A percentile compares a stretch with the other conserved stretches of the same genome.
Conservation (phyloP, 2,329 filamentous ascomycete species). For the Fusarium sulawesiense region DNA sequence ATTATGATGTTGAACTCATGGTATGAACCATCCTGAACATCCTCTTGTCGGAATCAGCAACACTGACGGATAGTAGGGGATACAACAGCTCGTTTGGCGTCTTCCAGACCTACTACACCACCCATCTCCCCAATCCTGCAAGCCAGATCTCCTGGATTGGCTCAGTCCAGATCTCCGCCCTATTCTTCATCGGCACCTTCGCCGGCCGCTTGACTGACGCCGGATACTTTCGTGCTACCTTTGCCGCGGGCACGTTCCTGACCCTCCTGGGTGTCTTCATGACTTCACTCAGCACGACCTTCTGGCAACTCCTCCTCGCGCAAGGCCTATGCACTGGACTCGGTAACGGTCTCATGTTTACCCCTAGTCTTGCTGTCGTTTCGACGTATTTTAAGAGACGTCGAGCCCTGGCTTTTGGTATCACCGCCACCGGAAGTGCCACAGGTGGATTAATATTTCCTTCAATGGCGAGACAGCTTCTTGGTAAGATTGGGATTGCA, state of each 20-base stretch:
- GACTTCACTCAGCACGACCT: conserved; percentile 55
- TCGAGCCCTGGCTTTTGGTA: conserved; percentile 67
- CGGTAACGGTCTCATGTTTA: conserved; percentile 67
- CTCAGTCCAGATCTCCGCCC: conserved; percentile 57
- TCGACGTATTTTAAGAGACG: conserved; percentile 70
- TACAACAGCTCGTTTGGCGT: conserved; percentile 19
- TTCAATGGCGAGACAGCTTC: conserved; percentile 55
- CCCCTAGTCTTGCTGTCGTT: conserved; percentile 68
- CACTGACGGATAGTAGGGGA: background rate
- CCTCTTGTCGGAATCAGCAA: background rate
- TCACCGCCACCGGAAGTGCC: conserved; percentile 68
- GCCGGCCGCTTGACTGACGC: conserved; percentile 59
- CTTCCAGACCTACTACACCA: conserved; percentile 59
- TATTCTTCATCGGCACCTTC: conserved; percentile 55
- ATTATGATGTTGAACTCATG: conserved; percentile 21
- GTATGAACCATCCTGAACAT: background rate
- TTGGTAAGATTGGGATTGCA: conserved; percentile 62
- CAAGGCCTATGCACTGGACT: conserved; percentile 62
- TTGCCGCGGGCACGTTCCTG: conserved; percentile 53
- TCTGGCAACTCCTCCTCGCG: conserved; percentile 62
- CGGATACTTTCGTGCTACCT: conserved; percentile 55
- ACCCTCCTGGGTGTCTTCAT: conserved; percentile 59
- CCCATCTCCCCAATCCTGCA: conserved; percentile 47
- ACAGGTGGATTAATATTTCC: conserved; percentile 67
- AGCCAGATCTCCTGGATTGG: conserved; percentile 60